A percentile compares a stretch with the other conserved stretches of the same genome.
These are phyloP conservation scores for Cymbidium sinense DNA, from an alignment of 106 monocot species.

Conservation along the genomic window DNA sequence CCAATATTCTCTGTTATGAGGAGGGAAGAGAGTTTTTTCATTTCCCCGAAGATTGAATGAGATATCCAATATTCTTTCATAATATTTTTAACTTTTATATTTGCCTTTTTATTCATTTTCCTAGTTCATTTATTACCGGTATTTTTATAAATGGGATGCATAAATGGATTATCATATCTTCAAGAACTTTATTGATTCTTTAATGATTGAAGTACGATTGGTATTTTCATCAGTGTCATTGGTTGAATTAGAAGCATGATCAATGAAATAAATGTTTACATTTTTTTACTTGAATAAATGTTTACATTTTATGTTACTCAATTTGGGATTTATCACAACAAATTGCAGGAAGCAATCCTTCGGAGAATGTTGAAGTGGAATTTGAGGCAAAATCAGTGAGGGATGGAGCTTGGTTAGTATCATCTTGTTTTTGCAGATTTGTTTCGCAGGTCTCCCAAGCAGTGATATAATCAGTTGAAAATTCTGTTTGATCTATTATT, in stretches of 20 bases:
- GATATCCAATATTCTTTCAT: not conserved
- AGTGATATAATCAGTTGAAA: not conserved
- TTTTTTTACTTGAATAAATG: not conserved
- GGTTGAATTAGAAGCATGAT: not conserved
- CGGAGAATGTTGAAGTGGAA: slow-evolving; percentile 44
- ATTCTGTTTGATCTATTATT: too few relatives aligned
- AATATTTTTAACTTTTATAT: not conserved
- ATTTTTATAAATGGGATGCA: not conserved
- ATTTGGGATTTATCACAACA: not conserved
- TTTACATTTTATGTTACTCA: not conserved
- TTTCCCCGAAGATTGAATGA: too few relatives aligned
- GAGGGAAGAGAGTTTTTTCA: too few relatives aligned
- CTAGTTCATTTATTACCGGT: not conserved
- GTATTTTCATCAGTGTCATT: not conserved
- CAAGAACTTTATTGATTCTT: not conserved
- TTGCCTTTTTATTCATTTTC: not conserved
- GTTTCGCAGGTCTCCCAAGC: not conserved
- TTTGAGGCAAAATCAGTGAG: slow-evolving; percentile 95
- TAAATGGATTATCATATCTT: not conserved
- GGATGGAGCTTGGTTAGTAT: slow-evolving; percentile 87
- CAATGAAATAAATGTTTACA: not conserved
- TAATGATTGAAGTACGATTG: not conserved
- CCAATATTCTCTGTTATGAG: too few relatives aligned
- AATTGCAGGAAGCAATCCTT: slow-evolving; percentile 39
- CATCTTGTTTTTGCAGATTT: not conserved